Percentiles rank a stretch among this genome's conserved stretches.
phyloP scores from a whole-genome alignment of 164 flowering plant species.

The Aristolochia fimbriata region DNA sequence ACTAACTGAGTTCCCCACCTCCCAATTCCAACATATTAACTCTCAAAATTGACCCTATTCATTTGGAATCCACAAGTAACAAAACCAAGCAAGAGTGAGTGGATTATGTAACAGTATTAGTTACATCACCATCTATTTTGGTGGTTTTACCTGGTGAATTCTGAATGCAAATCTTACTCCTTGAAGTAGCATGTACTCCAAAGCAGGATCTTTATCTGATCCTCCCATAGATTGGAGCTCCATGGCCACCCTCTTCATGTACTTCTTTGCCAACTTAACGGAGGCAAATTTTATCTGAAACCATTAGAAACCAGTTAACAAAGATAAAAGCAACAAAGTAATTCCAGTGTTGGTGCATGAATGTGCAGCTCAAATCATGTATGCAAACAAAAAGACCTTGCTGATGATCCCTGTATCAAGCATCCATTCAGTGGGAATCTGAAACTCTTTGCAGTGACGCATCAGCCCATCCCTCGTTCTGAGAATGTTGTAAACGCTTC shows the following conservation, averaged over 20 bases:
- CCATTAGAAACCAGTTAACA: neutral
- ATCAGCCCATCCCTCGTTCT: slow-evolving; percentile 60
- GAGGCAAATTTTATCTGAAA: slow-evolving; percentile 82
- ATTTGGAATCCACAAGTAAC: no score
- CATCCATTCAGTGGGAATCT: slow-evolving; percentile 92
- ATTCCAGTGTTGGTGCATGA: neutral
- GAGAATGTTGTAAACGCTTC: slow-evolving; percentile 47
- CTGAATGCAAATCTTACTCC: slow-evolving; percentile 98
- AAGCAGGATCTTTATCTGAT: slow-evolving; percentile 59
- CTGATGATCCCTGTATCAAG: slow-evolving; percentile 67
- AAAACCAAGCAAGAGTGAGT: no score
- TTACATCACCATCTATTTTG: no score
- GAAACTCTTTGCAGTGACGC: slow-evolving; percentile 61
- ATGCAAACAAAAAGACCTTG: slow-evolving; percentile 33
- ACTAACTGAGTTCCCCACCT: no score
- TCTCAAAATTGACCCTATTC: no score
- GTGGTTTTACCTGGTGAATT: slow-evolving; percentile 67
- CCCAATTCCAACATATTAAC: no score
- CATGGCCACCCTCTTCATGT: slow-evolving; percentile 77
- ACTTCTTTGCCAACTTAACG: slow-evolving; percentile 78
- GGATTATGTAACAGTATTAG: no score
- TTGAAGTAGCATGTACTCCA: slow-evolving; percentile 82
- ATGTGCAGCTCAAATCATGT: no score
- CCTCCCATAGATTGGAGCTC: slow-evolving; percentile 62
- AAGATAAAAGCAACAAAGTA: neutral